These are phyloP conservation scores for Mortierella polycephala DNA, from an alignment of 371 early-diverging fungal genomes.

Conservation along the genomic window DNA sequence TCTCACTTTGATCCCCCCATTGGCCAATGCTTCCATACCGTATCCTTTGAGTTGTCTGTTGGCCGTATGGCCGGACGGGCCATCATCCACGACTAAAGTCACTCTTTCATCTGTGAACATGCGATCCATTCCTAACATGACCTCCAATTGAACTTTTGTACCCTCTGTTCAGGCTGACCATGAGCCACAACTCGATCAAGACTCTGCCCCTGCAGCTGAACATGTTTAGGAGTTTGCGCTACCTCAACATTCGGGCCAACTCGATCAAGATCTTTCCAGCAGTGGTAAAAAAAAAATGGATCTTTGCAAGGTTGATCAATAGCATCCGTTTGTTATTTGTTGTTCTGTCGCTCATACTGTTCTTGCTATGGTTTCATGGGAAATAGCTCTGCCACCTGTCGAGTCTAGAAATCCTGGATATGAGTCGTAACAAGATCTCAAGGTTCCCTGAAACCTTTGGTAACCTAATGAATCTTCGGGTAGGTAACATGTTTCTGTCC, in stretches of 20 bases:
- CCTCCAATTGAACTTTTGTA: too few relatives aligned
- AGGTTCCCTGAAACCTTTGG: conserved; percentile 47
- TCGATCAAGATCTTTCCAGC: conserved; percentile 46
- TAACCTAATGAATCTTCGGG: conserved; percentile 43
- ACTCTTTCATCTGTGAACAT: not conserved
- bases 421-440: conserved; percentile 53
- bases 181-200: conserved; percentile 54
- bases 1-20: not conserved
- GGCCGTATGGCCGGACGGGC: too few relatives aligned
- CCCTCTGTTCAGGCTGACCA: conserved; percentile 29
- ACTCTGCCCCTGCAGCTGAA: conserved; percentile 49
- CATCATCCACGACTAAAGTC: conserved; percentile 2
- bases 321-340: not conserved
- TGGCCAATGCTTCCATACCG: too few relatives aligned
- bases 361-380: not conserved
- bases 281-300: conserved; percentile 31
- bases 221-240: conserved; percentile 50
- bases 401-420: conserved; percentile 47
- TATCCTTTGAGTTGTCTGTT: too few relatives aligned
- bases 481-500: conserved; percentile 5
- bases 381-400: conserved; percentile 41
- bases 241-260: conserved; percentile 53
- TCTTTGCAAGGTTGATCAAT: not conserved
- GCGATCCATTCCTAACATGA: not conserved
- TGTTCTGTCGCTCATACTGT: not conserved